phyloP scores from a whole-genome alignment of 306 rosid species.

The Trichosanthes truncata region DNA sequence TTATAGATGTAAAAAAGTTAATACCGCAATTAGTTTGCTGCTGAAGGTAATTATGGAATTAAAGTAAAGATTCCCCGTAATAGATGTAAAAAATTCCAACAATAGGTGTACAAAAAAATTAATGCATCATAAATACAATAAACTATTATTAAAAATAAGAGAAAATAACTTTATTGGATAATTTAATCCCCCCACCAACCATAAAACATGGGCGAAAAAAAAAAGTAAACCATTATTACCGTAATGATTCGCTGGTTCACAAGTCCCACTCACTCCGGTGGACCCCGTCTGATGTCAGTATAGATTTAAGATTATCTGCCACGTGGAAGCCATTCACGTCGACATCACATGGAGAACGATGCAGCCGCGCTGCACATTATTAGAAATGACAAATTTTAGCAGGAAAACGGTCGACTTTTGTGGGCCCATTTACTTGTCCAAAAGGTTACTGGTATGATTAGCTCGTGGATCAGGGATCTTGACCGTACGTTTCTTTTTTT shows the following conservation, averaged over 20 bases:
- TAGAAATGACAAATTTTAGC: neutral
- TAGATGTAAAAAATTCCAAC: neutral
- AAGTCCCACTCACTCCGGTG: neutral
- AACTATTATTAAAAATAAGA: neutral
- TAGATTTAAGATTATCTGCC: neutral
- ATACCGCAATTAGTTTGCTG: neutral
- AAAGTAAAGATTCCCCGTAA: neutral
- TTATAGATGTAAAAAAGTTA: neutral
- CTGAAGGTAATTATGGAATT: neutral
- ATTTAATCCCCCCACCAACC: neutral
- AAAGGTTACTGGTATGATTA: neutral
- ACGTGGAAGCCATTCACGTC: neutral
- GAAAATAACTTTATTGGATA: neutral
- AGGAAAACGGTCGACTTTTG: conserved; percentile 28
- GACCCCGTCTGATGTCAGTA: neutral
- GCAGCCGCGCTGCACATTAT: neutral
- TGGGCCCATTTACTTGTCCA: conserved; percentile 10
- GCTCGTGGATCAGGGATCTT: neutral
- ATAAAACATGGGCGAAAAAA: neutral
- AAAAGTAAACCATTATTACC: neutral
- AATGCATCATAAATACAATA: neutral
- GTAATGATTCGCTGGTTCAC: neutral
- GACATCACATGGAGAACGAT: neutral
- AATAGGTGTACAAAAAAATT: no score
- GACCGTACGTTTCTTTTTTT: neutral